A percentile compares a stretch with the other conserved stretches of the same genome.
phyloP scores from a whole-genome alignment of 768 basidiomycete species.

The Chalciporus chontae region DNA sequence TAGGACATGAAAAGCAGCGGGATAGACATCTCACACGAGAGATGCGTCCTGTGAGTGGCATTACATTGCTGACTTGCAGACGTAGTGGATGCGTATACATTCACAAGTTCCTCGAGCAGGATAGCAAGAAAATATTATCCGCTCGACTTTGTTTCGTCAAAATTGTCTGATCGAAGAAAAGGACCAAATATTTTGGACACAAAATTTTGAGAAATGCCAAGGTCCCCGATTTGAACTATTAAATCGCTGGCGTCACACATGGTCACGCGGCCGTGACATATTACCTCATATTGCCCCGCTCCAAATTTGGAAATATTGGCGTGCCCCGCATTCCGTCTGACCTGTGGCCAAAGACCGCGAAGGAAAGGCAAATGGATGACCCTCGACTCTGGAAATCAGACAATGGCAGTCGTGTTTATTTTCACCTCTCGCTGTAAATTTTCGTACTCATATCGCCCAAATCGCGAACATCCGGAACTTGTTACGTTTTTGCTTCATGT shows the following conservation, averaged over 20 bases:
- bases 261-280: constrained; percentile 1
- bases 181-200: constrained; percentile 19
- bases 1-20: background rate
- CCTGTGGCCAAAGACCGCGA: background rate
- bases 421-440: background rate
- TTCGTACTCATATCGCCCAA: background rate
- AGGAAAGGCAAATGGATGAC: too few species aligned
- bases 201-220: constrained; percentile 1
- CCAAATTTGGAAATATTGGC: constrained; percentile 7
- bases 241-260: constrained; percentile 7
- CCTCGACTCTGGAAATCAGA: background rate
- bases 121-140: background rate
- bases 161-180: constrained; percentile 13
- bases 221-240: constrained; percentile 18
- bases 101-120: constrained; percentile 8
- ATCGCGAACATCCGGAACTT: background rate
- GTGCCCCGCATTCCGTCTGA: constrained; percentile 16
- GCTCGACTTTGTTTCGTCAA: background rate
- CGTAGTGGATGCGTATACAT: constrained; percentile 32
- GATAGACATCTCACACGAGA: background rate
- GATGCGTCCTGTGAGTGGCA: constrained; percentile 16
- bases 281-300: constrained; percentile 21
- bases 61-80: constrained; percentile 34
- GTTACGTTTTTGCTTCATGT: constrained; percentile 7
- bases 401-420: background rate